phyloP scores from a whole-genome alignment of 2,329 filamentous ascomycete species.

The Phoma sp. region DNA sequence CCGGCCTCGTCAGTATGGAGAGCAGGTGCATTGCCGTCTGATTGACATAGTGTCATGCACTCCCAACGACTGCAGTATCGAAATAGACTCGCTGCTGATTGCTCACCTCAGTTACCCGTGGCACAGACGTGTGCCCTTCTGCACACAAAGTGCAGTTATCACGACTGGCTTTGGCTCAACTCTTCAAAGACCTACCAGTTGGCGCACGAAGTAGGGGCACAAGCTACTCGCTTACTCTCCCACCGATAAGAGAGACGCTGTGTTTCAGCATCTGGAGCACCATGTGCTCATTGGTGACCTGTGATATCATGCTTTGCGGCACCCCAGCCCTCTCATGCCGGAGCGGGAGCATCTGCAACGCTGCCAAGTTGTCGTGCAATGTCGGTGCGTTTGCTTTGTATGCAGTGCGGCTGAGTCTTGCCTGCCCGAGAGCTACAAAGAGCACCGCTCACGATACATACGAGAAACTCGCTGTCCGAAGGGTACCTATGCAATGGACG shows the following conservation, averaged over 20 bases:
- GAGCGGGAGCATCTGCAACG: neutral
- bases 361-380: neutral
- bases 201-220: neutral
- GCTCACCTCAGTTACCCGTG: neutral
- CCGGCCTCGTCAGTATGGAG: neutral
- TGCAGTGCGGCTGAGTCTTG: neutral
- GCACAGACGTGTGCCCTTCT: neutral
- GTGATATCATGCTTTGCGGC: constrained; percentile 7
- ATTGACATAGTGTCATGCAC: too few species aligned
- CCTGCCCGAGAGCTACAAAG: neutral
- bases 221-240: neutral
- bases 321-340: neutral
- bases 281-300: constrained; percentile 3
- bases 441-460: neutral
- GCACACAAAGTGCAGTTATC: neutral
- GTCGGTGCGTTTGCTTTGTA: neutral
- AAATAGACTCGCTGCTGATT: neutral
- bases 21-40: neutral
- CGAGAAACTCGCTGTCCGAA: neutral
- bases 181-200: neutral
- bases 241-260: constrained; percentile 7
- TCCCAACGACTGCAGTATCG: neutral
- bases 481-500: neutral
- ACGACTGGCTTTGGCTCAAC: neutral
- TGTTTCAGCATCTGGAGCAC: constrained; percentile 7